Conservation (phyloP, 257 asterid species). For the Linaria vulgaris region DNA sequence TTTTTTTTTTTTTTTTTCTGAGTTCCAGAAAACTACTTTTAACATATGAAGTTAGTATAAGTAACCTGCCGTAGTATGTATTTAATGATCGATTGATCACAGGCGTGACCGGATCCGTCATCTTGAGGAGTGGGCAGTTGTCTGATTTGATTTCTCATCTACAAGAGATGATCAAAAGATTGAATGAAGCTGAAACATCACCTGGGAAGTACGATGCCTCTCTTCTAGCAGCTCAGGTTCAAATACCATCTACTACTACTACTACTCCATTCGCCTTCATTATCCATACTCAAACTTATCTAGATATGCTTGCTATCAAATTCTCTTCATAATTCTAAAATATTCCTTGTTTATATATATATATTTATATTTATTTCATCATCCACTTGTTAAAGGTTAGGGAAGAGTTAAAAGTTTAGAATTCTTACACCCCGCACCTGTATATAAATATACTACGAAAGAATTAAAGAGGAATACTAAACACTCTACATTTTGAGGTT, state of each 20-base stretch:
- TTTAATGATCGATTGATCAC: too few species aligned
- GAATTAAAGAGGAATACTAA: too few species aligned
- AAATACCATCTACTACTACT: constrained; percentile 13
- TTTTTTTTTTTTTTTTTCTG: too few species aligned
- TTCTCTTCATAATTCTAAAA: neutral
- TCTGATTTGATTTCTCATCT: constrained; percentile 70
- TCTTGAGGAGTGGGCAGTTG: constrained; percentile 71
- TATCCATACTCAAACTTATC: too few species aligned
- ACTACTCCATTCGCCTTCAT: neutral
- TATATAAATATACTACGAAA: too few species aligned
- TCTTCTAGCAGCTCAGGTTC: constrained; percentile 73
- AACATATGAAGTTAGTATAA: too few species aligned
- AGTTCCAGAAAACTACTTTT: constrained; percentile 18
- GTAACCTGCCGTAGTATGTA: too few species aligned
- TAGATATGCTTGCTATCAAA: neutral
- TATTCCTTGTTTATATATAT: neutral
- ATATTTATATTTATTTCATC: too few species aligned
- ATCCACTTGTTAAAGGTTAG: neutral
- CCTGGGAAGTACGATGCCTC: constrained; percentile 80
- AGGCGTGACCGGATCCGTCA: constrained; percentile 75
- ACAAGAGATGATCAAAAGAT: constrained; percentile 60
- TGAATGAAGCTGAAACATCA: constrained; percentile 73
- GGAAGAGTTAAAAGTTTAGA: neutral
- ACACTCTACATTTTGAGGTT: too few species aligned
- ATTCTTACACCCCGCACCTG: neutral